phyloP scores from a whole-genome alignment of 176 grass and related monocot genomes.

The Microstegium vimineum region DNA sequence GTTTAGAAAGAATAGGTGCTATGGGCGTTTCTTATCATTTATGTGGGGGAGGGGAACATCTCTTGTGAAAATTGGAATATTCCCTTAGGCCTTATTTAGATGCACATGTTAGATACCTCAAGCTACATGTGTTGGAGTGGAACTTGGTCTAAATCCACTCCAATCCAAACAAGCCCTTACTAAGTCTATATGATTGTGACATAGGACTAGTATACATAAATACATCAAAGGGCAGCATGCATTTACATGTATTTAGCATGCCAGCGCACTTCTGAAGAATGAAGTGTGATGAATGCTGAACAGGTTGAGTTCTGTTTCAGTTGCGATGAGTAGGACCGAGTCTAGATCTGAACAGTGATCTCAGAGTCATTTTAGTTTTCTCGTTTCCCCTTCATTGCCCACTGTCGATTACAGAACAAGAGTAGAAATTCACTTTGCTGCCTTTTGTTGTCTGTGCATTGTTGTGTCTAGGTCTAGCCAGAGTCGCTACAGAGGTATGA shows the following conservation, averaged over 20 bases:
- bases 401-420: neutral
- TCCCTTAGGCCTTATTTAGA: too few relatives aligned
- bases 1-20: neutral
- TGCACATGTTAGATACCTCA: too few relatives aligned
- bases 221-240: neutral
- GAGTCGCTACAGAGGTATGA: neutral
- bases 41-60: neutral
- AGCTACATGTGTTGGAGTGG: too few relatives aligned
- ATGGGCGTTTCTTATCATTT: neutral
- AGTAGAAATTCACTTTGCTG: slow-evolving; percentile 6
- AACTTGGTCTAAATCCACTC: too few relatives aligned
- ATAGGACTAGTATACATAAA: neutral
- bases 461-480: neutral
- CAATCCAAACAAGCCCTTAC: too few relatives aligned
- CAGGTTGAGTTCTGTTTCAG: neutral
- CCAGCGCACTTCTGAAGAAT: slow-evolving; percentile 16
- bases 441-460: neutral
- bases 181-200: neutral
- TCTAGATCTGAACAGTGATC: neutral
- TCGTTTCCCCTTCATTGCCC: neutral
- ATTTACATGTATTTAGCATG: slow-evolving; percentile 15
- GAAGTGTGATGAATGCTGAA: neutral
- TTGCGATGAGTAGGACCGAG: neutral
- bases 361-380: slow-evolving; percentile 3
- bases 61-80: neutral